Conservation (phyloP, 1,139 yeast species). For the Nakaseomyces bracarensis region DNA sequence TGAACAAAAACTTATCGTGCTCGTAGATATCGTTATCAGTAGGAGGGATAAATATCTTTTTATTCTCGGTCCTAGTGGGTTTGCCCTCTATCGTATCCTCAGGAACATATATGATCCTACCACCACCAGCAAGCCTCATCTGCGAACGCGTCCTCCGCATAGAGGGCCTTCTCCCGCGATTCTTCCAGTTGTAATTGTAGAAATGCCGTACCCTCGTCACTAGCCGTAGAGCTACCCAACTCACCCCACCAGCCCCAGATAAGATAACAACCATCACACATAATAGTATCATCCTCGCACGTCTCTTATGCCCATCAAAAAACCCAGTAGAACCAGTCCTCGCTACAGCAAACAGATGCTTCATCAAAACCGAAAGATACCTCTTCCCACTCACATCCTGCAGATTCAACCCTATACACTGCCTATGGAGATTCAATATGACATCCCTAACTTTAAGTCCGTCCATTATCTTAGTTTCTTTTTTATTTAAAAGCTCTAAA, state of each 20-base stretch:
- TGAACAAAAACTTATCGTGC: constrained; percentile 35
- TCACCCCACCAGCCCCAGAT: constrained; percentile 2
- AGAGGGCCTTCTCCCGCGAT: constrained; percentile 10
- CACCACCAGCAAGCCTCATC: constrained; percentile 41
- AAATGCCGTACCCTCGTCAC: constrained; percentile 6
- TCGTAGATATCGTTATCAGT: constrained; percentile 36
- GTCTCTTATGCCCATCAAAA: constrained; percentile 3
- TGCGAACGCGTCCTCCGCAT: constrained; percentile 28
- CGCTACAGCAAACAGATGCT: constrained; percentile 5
- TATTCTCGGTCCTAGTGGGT: constrained; percentile 18
- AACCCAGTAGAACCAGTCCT: constrained; percentile 2
- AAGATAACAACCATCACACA: not conserved
- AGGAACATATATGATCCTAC: constrained; percentile 50
- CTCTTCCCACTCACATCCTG: constrained; percentile 4
- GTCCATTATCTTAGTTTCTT: not conserved
- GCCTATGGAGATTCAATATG: constrained; percentile 3
- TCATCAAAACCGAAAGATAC: constrained; percentile 1
- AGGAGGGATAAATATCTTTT: constrained; percentile 34
- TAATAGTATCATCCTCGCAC: constrained; percentile 4
- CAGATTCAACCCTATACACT: constrained; percentile 3
- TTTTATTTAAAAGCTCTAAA: too few species aligned
- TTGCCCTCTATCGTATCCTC: constrained; percentile 15
- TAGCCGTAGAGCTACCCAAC: constrained; percentile 6
- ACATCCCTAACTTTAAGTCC: constrained; percentile 2
- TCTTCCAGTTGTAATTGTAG: constrained; percentile 8